phyloP scores from a whole-genome alignment of 2,329 filamentous ascomycete genomes.

The Cryphonectria radicalis region DNA sequence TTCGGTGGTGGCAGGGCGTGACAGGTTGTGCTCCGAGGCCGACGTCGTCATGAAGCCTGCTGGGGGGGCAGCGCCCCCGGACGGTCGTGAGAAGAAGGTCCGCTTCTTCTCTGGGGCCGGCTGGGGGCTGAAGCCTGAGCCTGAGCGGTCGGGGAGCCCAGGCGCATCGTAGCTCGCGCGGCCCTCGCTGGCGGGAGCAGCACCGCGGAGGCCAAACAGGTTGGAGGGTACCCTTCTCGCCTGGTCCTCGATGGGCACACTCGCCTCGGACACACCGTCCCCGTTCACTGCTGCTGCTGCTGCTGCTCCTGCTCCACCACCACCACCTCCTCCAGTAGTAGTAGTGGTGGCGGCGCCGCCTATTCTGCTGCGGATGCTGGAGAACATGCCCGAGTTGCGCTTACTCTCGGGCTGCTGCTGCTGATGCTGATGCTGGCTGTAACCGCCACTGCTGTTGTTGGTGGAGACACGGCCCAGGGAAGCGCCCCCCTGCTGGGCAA shows the following conservation, averaged over 20 bases:
- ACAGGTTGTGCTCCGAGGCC: constrained; percentile 22
- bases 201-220: constrained; percentile 42
- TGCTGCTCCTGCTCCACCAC: background rate
- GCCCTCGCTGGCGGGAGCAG: constrained; percentile 31
- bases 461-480: constrained; percentile 27
- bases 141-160: constrained; percentile 2
- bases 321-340: no score
- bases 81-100: constrained; percentile 36
- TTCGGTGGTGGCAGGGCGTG: constrained; percentile 27
- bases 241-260: constrained; percentile 46
- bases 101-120: constrained; percentile 33
- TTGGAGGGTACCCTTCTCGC: constrained; percentile 43
- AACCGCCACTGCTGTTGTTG: constrained; percentile 16
- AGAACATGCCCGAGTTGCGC: constrained; percentile 53
- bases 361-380: constrained; percentile 53
- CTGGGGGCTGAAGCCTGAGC: constrained; percentile 21
- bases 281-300: constrained; percentile 33
- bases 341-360: constrained; percentile 8
- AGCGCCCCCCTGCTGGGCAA: constrained; percentile 22
- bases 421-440: constrained; percentile 30
- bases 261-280: constrained; percentile 49
- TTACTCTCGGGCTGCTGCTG: constrained; percentile 40
- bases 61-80: constrained; percentile 27
- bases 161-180: constrained; percentile 38
- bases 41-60: constrained; percentile 5